These are phyloP conservation scores for Annulohypoxylon moriforme DNA, from an alignment of 495 filamentous ascomycete genomes.

Conservation along the genomic window DNA sequence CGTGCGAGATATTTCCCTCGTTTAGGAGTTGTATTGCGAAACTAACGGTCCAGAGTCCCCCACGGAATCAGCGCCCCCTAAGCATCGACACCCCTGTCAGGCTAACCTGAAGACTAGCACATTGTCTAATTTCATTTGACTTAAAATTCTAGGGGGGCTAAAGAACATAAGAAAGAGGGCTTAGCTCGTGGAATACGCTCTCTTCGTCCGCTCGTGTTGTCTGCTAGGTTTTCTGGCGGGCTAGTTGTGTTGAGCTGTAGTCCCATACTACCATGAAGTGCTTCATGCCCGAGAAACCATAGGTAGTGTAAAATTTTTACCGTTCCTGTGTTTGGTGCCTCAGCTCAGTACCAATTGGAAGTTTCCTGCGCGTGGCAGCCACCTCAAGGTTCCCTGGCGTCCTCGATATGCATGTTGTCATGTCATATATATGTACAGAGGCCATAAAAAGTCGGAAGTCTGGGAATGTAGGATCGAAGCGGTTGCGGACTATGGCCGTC, in stretches of 20 bases:
- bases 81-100: constrained; percentile 10
- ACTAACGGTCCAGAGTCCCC: not conserved
- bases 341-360: not conserved
- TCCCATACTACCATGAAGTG: not conserved
- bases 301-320: not conserved
- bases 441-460: not conserved
- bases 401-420: not conserved
- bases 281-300: not conserved
- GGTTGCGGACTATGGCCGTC: not conserved
- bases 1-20: not conserved
- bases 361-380: not conserved
- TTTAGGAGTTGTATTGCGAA: not conserved
- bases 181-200: not conserved
- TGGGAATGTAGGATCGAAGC: not conserved
- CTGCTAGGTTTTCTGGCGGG: not conserved
- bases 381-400: not conserved
- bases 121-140: not conserved
- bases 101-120: not conserved
- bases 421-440: not conserved
- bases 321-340: not conserved
- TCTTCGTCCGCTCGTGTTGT: not conserved
- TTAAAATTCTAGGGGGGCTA: not conserved
- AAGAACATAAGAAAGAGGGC: not conserved
- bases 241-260: not conserved
- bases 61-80: not conserved